Evolutionary conservation across 371 early-diverging fungal species (phyloP), one percentile per base, ranked within the genome.

Genomic region (Syncephalastrum sp.): DNA sequence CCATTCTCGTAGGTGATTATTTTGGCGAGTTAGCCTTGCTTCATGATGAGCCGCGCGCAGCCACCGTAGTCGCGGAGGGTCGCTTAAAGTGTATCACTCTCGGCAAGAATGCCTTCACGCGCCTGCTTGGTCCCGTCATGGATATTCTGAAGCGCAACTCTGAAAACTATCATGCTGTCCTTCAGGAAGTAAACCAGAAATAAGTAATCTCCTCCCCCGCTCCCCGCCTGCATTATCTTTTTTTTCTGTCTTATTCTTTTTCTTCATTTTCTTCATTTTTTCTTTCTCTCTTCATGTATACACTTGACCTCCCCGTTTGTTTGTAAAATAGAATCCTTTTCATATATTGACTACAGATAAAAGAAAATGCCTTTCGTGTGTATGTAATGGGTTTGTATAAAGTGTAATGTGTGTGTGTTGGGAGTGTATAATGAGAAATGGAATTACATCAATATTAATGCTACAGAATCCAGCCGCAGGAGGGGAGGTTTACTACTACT

Each of bases 141-240:
- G 94, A 95, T 64, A 93, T 95, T 52, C 80, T 97, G 61, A 89
- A 93, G 69, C 84, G 97, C 53, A 94, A 96, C 70, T 86, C 90
- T 21, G 85, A 77, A 60, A 91, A 92, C 70, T 95, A 96, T 69
- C 66, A 69, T 54, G 72, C 69, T 51, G 59, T 71, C n/a, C 64
- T 74, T 45, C 56, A 60, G 48, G 54, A 66, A 59, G 60, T 48
- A 7, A n/a, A 45, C 13, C 27, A 16, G 38, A 21, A 10, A 10
- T 8, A 33, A 33, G 16, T 29, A 23, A 25, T 44, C 38, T 15
- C 27, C 19, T 6, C n/a, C 8, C 25, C 21, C 21, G 21, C 44
- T 19, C 41, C 10, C 33, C 7, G n/a, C 46, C 25, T 50, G 27
- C 45, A 27, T 49, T 24, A 38, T 47, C 13, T 21, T 50, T 46